Evolutionary conservation across 257 asterid genomes (phyloP).

Genomic region (Thymus quinquecostatus): DNA sequence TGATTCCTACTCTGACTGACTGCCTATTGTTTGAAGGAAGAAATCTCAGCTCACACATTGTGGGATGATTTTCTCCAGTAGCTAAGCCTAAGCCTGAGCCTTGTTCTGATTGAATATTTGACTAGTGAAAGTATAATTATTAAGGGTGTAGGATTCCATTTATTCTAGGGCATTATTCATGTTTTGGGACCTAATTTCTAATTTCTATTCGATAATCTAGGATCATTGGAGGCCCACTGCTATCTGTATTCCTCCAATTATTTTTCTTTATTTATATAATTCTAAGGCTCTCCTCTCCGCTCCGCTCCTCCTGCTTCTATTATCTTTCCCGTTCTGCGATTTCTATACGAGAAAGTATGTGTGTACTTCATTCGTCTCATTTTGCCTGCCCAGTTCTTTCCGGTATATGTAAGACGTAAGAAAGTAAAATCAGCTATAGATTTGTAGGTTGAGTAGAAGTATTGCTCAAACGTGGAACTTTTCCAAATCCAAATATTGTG

Average conservation of each 20-base stretch:
- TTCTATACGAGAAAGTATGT: too few species aligned
- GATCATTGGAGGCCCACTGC: conserved; percentile 6
- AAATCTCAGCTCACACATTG: conserved; percentile 40
- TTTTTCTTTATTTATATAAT: conserved; percentile 17
- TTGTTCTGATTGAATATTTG: conserved; percentile 22
- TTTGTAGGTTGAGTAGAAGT: too few species aligned
- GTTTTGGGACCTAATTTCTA: conserved; percentile 12
- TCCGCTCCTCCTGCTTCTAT: not conserved
- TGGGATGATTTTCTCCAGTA: conserved; percentile 43
- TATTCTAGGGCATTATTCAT: conserved; percentile 18
- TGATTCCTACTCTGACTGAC: conserved; percentile 20
- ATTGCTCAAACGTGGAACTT: too few species aligned
- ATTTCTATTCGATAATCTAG: not conserved
- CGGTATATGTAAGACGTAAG: too few species aligned
- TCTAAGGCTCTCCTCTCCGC: not conserved
- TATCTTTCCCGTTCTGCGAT: too few species aligned
- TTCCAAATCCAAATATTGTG: too few species aligned
- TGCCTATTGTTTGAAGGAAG: conserved; percentile 31
- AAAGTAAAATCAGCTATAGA: too few species aligned
- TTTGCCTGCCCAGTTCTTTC: too few species aligned
- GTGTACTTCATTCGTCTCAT: too few species aligned
- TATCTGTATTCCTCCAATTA: conserved; percentile 1
- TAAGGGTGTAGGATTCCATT: conserved; percentile 28
- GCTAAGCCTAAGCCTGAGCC: conserved; percentile 6
- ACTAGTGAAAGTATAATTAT: conserved; percentile 7